Evolutionary conservation across 2,329 filamentous ascomycete species (phyloP).

Genomic region (Xylaria sp.): DNA sequence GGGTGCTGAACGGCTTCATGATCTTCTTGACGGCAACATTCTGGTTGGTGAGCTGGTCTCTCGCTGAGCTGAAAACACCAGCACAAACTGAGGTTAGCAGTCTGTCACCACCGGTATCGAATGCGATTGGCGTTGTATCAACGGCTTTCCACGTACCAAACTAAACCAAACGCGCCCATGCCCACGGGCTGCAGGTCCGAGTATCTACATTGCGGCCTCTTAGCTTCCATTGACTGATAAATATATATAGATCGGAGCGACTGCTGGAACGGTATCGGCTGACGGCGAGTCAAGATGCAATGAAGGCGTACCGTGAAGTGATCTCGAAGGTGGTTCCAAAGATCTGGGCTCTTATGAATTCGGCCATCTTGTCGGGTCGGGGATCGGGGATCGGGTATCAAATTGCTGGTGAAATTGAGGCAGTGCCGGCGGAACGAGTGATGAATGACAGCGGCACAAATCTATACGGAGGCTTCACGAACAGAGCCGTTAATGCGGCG

Average conservation of each 20-base stretch:
- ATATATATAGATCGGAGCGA: conserved; percentile 2
- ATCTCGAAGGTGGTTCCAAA: conserved; percentile 99
- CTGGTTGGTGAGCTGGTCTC: conserved; percentile 94
- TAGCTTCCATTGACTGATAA: not conserved
- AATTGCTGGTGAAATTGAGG: not conserved
- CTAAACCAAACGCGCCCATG: conserved; percentile 97
- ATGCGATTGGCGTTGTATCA: conserved; percentile 1
- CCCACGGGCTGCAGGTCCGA: conserved; percentile 97
- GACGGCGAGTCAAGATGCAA: not conserved
- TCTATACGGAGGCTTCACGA: not conserved
- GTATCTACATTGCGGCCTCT: conserved; percentile 56
- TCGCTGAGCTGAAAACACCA: conserved; percentile 66
- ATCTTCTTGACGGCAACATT: conserved; percentile 99
- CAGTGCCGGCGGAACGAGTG: conserved; percentile 5
- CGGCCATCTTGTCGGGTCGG: conserved; percentile 67
- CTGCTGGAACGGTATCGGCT: not conserved
- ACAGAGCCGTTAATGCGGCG: not conserved
- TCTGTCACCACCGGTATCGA: not conserved
- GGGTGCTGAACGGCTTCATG: conserved; percentile 99
- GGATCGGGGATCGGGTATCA: conserved; percentile 12
- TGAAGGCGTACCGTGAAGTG: conserved; percentile 72
- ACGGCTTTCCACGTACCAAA: conserved; percentile 63
- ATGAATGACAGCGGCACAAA: not conserved
- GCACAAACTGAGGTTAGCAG: not conserved
- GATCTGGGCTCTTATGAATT: conserved; percentile 98